These are phyloP conservation scores for Macrophomina tecta DNA, from an alignment of 2,329 filamentous ascomycete genomes.

Conservation along the genomic window DNA sequence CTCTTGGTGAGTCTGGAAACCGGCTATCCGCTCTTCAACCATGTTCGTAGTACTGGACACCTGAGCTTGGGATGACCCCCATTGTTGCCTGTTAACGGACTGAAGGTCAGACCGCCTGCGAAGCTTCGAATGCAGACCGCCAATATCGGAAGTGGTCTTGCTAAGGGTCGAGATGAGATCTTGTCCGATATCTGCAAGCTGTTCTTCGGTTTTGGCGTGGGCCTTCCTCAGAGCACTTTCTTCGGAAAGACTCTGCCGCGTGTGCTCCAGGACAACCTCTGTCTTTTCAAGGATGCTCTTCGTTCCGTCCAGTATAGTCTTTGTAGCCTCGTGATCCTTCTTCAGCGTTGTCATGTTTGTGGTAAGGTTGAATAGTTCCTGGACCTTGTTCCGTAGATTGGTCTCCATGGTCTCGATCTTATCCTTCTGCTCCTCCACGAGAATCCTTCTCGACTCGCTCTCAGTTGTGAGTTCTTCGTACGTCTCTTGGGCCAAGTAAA, in stretches of 20 bases:
- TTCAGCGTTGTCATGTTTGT: constrained; percentile 87
- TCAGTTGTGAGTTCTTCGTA: constrained; percentile 92
- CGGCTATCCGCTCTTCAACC: constrained; percentile 76
- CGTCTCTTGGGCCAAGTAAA: constrained; percentile 86
- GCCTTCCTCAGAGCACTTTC: constrained; percentile 82
- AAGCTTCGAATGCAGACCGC: constrained; percentile 84
- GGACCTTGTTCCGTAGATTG: constrained; percentile 89
- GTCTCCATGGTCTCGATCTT: constrained; percentile 91
- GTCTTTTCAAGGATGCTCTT: constrained; percentile 85
- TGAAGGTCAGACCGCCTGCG: constrained; percentile 85
- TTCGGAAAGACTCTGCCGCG: constrained; percentile 76
- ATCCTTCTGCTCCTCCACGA: constrained; percentile 89
- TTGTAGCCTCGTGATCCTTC: constrained; percentile 84
- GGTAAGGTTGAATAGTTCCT: constrained; percentile 86
- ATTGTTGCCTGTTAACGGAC: constrained; percentile 75
- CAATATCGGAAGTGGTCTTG: constrained; percentile 79
- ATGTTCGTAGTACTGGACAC: constrained; percentile 77
- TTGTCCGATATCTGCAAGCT: constrained; percentile 74
- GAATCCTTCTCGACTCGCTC: constrained; percentile 88
- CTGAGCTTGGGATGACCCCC: constrained; percentile 76
- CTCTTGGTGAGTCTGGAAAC: constrained; percentile 75
- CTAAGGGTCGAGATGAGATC: constrained; percentile 79
- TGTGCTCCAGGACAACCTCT: constrained; percentile 80
- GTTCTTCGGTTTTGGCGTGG: constrained; percentile 82
- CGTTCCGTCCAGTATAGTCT: constrained; percentile 74